Evolutionary conservation across 148 eudicot species (phyloP).

Genomic region (Fallopia convolvulus): DNA sequence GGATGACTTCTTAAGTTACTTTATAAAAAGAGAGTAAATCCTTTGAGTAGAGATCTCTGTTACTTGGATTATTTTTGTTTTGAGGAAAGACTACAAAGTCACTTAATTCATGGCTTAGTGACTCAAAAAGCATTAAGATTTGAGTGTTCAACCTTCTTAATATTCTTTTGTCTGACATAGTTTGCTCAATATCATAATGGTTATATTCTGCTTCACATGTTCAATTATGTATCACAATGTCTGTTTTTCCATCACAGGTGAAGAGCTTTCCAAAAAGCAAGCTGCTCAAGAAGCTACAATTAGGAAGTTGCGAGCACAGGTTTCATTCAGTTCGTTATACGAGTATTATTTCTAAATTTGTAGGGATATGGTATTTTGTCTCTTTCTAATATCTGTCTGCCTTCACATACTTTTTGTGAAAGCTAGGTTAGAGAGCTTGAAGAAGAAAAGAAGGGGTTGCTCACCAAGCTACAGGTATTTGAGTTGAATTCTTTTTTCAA

Average conservation of each 20-base stretch:
- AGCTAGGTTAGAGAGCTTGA: slow-evolving; percentile 95
- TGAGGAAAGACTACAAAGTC: neutral
- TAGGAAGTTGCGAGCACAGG: slow-evolving; percentile 97
- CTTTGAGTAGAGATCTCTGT: neutral
- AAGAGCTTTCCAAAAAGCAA: slow-evolving; percentile 96
- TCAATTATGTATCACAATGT: slow-evolving; percentile 7
- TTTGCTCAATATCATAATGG: neutral
- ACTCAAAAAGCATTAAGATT: neutral
- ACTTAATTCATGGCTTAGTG: neutral
- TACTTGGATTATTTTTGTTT: neutral
- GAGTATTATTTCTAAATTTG: neutral
- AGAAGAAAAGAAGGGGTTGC: slow-evolving; percentile 93
- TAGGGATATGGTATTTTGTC: slow-evolving; percentile 9
- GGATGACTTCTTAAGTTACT: neutral
- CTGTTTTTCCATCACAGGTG: slow-evolving; percentile 42
- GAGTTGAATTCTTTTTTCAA: neutral
- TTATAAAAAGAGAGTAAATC: neutral
- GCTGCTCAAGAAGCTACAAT: slow-evolving; percentile 93
- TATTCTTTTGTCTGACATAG: neutral
- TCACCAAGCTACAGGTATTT: slow-evolving; percentile 79
- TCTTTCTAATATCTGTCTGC: slow-evolving; percentile 12
- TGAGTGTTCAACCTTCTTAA: neutral
- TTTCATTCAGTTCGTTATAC: slow-evolving; percentile 18
- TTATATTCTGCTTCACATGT: neutral
- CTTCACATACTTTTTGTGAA: slow-evolving; percentile 28